These are phyloP conservation scores for Ogataea paraovalis DNA, from an alignment of 805 yeast genomes.

Conservation along the genomic window DNA sequence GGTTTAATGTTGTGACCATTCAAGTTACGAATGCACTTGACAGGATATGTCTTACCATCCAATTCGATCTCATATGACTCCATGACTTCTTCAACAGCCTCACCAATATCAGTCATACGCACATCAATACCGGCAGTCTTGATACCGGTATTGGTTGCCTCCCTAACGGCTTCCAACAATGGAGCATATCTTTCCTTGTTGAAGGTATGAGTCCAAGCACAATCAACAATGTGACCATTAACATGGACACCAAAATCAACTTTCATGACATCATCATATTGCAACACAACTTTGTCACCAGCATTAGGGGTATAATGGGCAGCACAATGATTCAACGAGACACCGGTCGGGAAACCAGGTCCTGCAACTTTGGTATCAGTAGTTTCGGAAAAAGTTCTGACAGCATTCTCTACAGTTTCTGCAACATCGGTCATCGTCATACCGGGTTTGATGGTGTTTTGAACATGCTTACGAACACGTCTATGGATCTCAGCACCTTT, in stretches of 20 bases:
- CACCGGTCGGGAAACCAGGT: conserved; percentile 97
- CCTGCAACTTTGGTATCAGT: conserved; percentile 75
- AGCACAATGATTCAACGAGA: conserved; percentile 88
- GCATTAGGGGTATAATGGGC: conserved; percentile 98
- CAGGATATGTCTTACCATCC: conserved; percentile 78
- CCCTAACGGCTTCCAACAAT: conserved; percentile 79
- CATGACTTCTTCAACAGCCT: conserved; percentile 94
- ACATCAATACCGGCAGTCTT: conserved; percentile 95
- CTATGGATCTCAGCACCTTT: conserved; percentile 96
- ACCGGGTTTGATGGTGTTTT: conserved; percentile 76
- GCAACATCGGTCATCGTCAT: conserved; percentile 90
- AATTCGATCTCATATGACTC: conserved; percentile 92
- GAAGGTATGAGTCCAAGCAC: conserved; percentile 90
- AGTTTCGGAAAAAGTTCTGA: conserved; percentile 58
- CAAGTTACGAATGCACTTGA: conserved; percentile 86
- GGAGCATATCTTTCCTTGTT: conserved; percentile 72
- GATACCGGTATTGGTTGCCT: conserved; percentile 91
- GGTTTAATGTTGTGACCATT: conserved; percentile 92
- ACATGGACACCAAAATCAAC: conserved; percentile 97
- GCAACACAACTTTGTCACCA: conserved; percentile 79
- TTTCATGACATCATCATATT: conserved; percentile 90
- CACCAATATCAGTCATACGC: conserved; percentile 91
- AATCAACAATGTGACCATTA: conserved; percentile 89
- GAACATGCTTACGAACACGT: conserved; percentile 79
- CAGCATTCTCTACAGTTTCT: conserved; percentile 80